phyloP scores from a whole-genome alignment of 2,329 filamentous ascomycete genomes.

The Diaporthe sp. region DNA sequence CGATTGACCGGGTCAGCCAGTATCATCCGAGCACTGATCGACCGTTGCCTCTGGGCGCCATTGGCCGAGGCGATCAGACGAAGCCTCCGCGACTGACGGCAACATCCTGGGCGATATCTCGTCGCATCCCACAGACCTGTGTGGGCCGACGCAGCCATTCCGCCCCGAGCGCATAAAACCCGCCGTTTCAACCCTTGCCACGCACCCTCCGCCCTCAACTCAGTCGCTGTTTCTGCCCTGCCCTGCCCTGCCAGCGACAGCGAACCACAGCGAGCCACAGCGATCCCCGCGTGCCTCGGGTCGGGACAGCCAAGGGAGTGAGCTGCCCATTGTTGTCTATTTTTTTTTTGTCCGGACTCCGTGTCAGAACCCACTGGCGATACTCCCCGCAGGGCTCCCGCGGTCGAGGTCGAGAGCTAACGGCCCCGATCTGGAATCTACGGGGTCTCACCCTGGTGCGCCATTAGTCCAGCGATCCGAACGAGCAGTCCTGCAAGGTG shows the following conservation, averaged over 20 bases:
- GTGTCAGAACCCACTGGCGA: conserved; percentile 12
- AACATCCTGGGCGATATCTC: conserved; percentile 25
- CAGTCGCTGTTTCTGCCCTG: conserved; percentile 13
- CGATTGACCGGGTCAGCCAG: conserved; percentile 9
- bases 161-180: conserved; percentile 32
- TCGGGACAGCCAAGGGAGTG: conserved; percentile 27
- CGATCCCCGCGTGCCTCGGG: conserved; percentile 26
- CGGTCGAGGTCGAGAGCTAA: conserved; percentile 29
- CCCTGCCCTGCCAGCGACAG: conserved; percentile 12
- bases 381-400: conserved; percentile 23
- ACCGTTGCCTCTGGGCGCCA: conserved; percentile 22
- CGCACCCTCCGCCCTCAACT: conserved; percentile 2
- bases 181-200: conserved; percentile 33
- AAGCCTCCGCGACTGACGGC: conserved; percentile 22
- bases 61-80: conserved; percentile 32
- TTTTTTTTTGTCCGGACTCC: conserved; percentile 4
- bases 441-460: conserved; percentile 33
- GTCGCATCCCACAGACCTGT: conserved; percentile 28
- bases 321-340: conserved; percentile 8
- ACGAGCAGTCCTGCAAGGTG: conserved; percentile 16
- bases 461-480: conserved; percentile 22
- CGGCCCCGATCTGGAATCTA: conserved; percentile 27
- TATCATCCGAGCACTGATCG: conserved; percentile 25
- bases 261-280: conserved; percentile 5
- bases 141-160: conserved; percentile 31